Conservation (phyloP, 345 rosid species). For the Eucalyptus cloeziana region DNA sequence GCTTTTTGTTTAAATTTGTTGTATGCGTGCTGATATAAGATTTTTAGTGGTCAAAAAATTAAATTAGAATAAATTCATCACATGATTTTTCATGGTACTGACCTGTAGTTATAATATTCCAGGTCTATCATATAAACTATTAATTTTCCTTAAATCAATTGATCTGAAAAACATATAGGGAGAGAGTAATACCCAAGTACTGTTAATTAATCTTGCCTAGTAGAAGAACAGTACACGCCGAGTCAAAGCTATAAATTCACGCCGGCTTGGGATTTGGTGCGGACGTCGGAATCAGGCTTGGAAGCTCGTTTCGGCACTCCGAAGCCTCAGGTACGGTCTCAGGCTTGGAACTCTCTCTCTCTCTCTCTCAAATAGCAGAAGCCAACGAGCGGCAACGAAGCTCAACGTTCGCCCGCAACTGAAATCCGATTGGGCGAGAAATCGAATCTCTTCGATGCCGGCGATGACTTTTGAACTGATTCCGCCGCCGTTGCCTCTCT, state of each 20-base stretch:
- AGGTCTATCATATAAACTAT: not conserved
- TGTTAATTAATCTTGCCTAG: not conserved
- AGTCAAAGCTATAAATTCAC: not conserved
- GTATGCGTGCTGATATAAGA: fast-evolving
- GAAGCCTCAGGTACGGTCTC: constrained; percentile 34
- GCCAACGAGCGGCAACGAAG: not conserved
- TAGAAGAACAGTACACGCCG: not conserved
- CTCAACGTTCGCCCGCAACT: not conserved
- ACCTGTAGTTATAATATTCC: not conserved
- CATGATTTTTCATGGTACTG: too few relatives aligned
- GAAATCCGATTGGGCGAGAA: not conserved
- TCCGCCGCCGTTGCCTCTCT: not conserved
- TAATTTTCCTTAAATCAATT: not conserved
- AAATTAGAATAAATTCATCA: too few relatives aligned
- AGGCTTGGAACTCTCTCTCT: constrained; percentile 24
- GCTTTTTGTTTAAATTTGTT: too few relatives aligned
- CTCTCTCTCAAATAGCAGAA: not conserved
- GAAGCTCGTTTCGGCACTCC: constrained; percentile 1
- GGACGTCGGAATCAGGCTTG: constrained; percentile 38
- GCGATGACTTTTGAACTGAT: not conserved
- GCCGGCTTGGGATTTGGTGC: constrained; percentile 23
- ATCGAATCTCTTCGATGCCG: not conserved
- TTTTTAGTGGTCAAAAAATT: too few relatives aligned
- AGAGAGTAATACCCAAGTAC: not conserved
- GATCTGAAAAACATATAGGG: not conserved